Evolutionary conservation across 2,329 filamentous ascomycete genomes (phyloP), one percentile per base, ranked within the genome.

Genomic region (Cercospora citrullina): DNA sequence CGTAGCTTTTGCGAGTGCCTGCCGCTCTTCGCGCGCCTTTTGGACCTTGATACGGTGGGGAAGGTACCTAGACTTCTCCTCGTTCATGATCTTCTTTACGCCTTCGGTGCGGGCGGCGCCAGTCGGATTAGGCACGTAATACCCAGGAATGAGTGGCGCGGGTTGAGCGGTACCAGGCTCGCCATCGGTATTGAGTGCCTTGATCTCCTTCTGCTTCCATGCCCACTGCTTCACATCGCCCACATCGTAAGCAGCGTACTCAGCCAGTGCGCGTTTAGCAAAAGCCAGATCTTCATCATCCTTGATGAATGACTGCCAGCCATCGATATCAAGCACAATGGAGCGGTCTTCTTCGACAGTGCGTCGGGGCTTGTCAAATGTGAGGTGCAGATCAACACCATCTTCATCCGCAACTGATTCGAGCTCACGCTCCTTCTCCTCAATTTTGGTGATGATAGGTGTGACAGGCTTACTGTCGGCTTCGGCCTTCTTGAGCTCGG

Each of bases 21-120:
- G 91, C n/a, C 93, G 91, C 79, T 95, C 93, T 79, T 97, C 94
- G 62, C 94, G 89, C 26, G 91, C 92, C 81, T 91, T 95, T 79
- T 95, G 92, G 21, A 99, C 93, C 77, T 96, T 96, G 81, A 99
- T 95, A 72, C 96, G 94, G 83, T 99, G 95, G 48, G 95, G 95
- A 7, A 99, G 86, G 77, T 99, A 99, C 78, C 97, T 97, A 30
- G 94, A 97, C 83, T 99, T 99, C 79, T 99, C 95, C 0, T 93
- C 92, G 79, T 99, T 96, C 70, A 96, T 86, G 66, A 99, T 98
- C 84, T 94, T 96, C 83, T 96, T 94, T 75, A 93, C 89, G 30
- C 93, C 94, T 81, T 99, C 94, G 0, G 95, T 97, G 66, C 95
- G 88, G 66, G 95, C 95, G 73, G 89, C 91, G 36, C 95, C 95